Percentiles rank a stretch among this genome's conserved stretches.
Evolutionary conservation across 2,329 filamentous ascomycete genomes (phyloP).

Genomic region (Neophaeococcomyces aloes): DNA sequence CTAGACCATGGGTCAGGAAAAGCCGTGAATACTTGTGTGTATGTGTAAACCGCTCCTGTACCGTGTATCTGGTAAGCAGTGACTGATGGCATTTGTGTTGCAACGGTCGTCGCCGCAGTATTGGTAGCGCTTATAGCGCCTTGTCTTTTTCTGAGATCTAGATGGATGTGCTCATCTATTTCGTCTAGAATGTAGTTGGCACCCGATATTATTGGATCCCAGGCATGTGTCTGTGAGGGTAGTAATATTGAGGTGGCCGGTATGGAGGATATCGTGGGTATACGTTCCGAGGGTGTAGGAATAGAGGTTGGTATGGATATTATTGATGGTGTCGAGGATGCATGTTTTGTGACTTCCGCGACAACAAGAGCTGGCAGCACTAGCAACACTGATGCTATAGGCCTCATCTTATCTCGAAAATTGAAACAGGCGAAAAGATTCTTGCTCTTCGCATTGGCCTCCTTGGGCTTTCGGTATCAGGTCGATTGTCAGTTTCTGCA

Average conservation of each 20-base stretch:
- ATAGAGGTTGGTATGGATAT: neutral
- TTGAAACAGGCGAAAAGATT: neutral
- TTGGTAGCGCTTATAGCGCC: conserved; percentile 18
- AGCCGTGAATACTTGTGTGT: conserved; percentile 23
- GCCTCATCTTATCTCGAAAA: conserved; percentile 2
- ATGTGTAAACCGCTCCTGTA: conserved; percentile 17
- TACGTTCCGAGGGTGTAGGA: neutral
- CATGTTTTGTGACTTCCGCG: neutral
- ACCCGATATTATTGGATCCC: conserved; percentile 5
- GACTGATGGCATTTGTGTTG: conserved; percentile 23
- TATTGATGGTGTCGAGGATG: neutral
- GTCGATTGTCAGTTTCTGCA: no score
- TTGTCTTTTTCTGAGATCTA: conserved; percentile 16
- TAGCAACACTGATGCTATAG: neutral
- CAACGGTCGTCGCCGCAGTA: conserved; percentile 19
- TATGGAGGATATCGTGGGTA: neutral
- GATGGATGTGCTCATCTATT: conserved; percentile 5
- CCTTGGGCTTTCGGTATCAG: no score
- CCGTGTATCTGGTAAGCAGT: conserved; percentile 20
- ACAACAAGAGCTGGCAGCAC: neutral
- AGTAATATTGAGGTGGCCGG: neutral
- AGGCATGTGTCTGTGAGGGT: neutral
- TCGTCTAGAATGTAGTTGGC: conserved; percentile 4
- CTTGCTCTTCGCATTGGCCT: neutral
- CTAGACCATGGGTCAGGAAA: conserved; percentile 26